phyloP scores from a whole-genome alignment of 2,329 filamentous ascomycete genomes.

The Periglandula ipomoeae region DNA sequence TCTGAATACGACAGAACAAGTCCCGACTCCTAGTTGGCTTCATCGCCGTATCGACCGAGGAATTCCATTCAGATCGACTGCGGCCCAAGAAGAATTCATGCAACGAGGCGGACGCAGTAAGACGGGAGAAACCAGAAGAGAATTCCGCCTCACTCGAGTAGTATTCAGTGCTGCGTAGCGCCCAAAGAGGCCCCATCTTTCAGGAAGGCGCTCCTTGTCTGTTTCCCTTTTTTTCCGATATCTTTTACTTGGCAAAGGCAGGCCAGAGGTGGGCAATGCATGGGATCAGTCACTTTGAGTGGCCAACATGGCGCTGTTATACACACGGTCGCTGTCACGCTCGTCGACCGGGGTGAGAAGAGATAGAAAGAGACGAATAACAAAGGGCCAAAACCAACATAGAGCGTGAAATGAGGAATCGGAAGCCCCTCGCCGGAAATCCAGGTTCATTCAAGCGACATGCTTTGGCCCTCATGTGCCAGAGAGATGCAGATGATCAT shows the following conservation, averaged over 20 bases:
- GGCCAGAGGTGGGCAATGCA: neutral
- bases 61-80: no score
- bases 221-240: neutral
- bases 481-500: no score
- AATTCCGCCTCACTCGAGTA: neutral
- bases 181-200: neutral
- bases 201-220: neutral
- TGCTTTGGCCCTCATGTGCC: no score
- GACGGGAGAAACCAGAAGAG: neutral
- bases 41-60: no score
- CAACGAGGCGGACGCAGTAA: neutral
- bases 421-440: no score
- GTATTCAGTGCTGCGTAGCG: neutral
- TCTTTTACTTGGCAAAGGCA: neutral
- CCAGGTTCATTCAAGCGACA: no score
- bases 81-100: neutral
- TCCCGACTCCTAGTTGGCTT: no score
- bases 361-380: neutral
- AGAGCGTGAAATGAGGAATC: no score
- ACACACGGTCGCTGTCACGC: neutral
- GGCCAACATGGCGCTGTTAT: neutral
- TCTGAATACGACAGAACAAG: no score
- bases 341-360: neutral
- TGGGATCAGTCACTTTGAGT: conserved; percentile 4
- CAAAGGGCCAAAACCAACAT: neutral